phyloP scores from a whole-genome alignment of 495 filamentous ascomycete genomes.

The Daldinia grandis region DNA sequence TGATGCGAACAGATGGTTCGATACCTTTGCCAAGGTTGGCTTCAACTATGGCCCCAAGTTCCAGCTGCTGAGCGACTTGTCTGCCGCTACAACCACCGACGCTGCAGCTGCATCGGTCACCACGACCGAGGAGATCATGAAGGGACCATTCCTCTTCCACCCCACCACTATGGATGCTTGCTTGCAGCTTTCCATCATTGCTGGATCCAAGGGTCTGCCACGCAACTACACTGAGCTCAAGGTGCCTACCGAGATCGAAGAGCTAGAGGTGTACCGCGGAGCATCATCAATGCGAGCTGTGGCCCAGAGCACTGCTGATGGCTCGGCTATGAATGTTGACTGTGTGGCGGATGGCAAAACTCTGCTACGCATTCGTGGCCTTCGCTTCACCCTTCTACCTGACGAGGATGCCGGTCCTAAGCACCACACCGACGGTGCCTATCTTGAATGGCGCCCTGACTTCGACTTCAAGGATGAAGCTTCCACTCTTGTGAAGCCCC shows the following conservation, averaged over 20 bases:
- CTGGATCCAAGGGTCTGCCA: constrained; percentile 37
- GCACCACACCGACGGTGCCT: constrained; percentile 14
- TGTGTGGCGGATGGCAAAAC: neutral
- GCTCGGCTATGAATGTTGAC: constrained; percentile 18
- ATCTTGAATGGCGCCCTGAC: constrained; percentile 43
- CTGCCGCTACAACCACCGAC: neutral
- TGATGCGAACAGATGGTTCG: constrained; percentile 17
- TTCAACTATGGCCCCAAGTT: constrained; percentile 43
- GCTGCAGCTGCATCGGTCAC: neutral
- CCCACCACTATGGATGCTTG: constrained; percentile 53
- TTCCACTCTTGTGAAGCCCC: constrained; percentile 21
- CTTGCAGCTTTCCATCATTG: constrained; percentile 49
- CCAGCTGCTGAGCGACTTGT: constrained; percentile 10
- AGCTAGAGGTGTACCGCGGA: constrained; percentile 35
- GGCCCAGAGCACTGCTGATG: constrained; percentile 5
- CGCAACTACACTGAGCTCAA: constrained; percentile 37
- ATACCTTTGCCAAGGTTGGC: constrained; percentile 15
- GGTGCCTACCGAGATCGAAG: constrained; percentile 48
- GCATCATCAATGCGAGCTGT: neutral
- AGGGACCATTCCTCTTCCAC: constrained; percentile 46
- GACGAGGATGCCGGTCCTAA: constrained; percentile 2
- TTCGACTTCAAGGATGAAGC: constrained; percentile 40
- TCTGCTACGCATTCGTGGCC: neutral
- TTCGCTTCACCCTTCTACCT: neutral
- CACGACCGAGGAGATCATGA: constrained; percentile 11